Evolutionary conservation across 176 grass and related monocot genomes (phyloP), one percentile per base, ranked within the genome.

Genomic region (Musa schizocarpa): DNA sequence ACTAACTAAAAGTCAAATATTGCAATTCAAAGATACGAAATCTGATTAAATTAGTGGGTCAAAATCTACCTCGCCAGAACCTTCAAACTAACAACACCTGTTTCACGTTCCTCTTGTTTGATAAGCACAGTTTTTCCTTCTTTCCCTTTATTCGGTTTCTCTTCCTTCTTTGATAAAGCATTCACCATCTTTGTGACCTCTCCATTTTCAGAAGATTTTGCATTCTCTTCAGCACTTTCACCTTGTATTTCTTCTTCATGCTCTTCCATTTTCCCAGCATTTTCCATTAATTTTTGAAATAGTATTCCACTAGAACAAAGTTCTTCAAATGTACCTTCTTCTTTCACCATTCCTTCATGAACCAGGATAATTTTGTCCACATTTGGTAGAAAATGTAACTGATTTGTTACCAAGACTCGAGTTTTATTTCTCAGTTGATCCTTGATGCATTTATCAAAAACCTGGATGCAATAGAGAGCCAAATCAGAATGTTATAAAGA

Each of bases 191-290:
- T 78, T 74, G 72, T 61, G 52, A 63, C 21, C 9, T 77, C 80
- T 13, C 86, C 88, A 79, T 94, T 90, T 77, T 80, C 84, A 77
- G 81, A 80, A 58, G 79, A 51, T 63, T 99, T 89, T 74, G 23
- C 61, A 73, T 54, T 65, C 50, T 85, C 85, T 61, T 51, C 53
- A 65, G 52, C 50, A 80, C 80, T 87, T 58, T 29, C 90, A 65
- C 74, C 91, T 10, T 79, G 66, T 78, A 90, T 90, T 61, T 94
- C 95, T 86, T 99, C 88, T n/a, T 68, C 76, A 57, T 99, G 86
- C 81, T 99, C 95, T 68, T 99, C 95, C 95, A 99, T 91, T 86
- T 99, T 99, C 65, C 95, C 95, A 85, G 95, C 95, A 83, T 99
- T 99, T 92, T 99, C 95, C 95, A 99, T 99, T 50, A 99, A 86